These are phyloP conservation scores for Bolboschoenoplectus hybrid DNA, from an alignment of 202 grass and related monocot genomes.

Conservation along the genomic window DNA sequence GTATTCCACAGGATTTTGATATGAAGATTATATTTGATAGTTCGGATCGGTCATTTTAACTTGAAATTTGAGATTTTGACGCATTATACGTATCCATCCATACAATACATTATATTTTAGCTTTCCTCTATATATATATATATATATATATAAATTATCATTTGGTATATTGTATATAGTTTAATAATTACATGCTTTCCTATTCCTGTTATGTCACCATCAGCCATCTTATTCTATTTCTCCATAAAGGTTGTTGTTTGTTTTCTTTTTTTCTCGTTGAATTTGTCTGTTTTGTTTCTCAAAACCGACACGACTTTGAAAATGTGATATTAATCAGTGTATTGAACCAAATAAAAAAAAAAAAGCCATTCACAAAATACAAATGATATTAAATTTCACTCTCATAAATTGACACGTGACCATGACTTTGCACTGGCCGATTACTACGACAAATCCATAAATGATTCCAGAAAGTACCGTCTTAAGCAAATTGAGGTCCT, in stretches of 20 bases:
- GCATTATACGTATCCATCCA: no score
- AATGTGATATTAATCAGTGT: background rate
- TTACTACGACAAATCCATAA: background rate
- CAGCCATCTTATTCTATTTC: conserved; percentile 1
- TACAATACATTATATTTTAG: no score
- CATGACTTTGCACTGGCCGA: conserved; percentile 25
- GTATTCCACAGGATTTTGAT: no score
- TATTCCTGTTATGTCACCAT: background rate
- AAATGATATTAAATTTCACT: conserved; percentile 7
- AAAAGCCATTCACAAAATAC: background rate
- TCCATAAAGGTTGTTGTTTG: background rate
- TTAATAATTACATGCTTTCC: background rate
- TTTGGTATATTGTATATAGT: conserved; percentile 1
- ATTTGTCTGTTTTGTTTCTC: background rate
- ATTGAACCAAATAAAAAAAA: background rate
- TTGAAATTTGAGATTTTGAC: no score
- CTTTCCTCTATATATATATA: no score
- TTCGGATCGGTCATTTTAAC: no score
- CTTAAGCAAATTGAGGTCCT: background rate
- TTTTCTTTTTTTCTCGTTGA: background rate
- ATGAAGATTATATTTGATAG: no score
- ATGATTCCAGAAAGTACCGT: background rate
- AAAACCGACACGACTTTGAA: background rate
- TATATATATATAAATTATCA: background rate
- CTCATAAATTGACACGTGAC: conserved; percentile 33